Conservation (phyloP, 805 yeast species). For the Ogataea trehalophila region DNA sequence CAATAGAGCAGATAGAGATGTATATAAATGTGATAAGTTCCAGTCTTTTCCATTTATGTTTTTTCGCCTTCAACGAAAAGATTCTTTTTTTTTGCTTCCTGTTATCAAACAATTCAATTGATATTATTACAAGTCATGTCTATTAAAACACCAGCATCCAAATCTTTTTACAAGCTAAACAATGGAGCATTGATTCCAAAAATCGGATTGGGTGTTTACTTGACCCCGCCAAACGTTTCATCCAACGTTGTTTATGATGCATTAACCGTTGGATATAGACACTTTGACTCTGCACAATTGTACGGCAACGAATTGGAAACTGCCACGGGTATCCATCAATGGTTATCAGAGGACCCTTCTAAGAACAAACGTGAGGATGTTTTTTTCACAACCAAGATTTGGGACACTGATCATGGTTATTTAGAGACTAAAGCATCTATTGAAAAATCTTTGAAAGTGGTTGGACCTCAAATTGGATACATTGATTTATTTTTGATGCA, state of each 20-base stretch:
- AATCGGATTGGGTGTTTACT: conserved; percentile 53
- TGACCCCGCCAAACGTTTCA: conserved; percentile 36
- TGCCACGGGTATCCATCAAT: conserved; percentile 52
- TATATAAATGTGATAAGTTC: too few species aligned
- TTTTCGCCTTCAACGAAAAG: too few species aligned
- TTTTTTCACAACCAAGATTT: conserved; percentile 38
- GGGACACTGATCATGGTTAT: conserved; percentile 30
- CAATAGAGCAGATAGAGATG: too few species aligned
- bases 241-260: conserved; percentile 50
- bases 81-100: too few species aligned
- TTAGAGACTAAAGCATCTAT: conserved; percentile 39
- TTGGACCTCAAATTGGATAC: conserved; percentile 38
- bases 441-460: conserved; percentile 36
- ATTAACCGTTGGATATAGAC: conserved; percentile 63
- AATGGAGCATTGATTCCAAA: conserved; percentile 53
- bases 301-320: conserved; percentile 63
- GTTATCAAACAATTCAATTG: too few species aligned
- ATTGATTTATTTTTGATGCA: conserved; percentile 53
- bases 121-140: background rate
- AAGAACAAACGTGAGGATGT: conserved; percentile 32
- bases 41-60: too few species aligned
- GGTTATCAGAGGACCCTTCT: conserved; percentile 25
- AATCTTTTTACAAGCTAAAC: conserved; percentile 31
- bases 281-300: conserved; percentile 65
- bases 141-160: background rate